Conservation (phyloP, 192 early-diverging fungal genomes). For the Geranomyces michiganensis region DNA sequence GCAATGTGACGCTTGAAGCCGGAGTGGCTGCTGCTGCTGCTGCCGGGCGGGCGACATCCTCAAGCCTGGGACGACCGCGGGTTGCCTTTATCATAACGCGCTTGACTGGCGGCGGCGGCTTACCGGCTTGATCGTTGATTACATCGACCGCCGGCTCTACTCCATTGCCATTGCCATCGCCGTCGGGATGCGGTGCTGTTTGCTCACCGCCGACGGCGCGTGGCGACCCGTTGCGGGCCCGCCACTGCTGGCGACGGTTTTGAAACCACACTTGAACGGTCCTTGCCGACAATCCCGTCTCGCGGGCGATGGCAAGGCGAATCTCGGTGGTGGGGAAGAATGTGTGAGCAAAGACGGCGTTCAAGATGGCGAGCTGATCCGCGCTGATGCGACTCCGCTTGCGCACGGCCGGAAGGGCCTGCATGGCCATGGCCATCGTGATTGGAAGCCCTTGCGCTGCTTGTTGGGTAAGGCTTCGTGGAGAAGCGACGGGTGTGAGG, state of each 20-base stretch:
- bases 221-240: constrained; percentile 9
- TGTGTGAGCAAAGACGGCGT: constrained; percentile 71
- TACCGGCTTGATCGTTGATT: no score
- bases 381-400: neutral
- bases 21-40: no score
- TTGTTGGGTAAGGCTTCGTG: neutral
- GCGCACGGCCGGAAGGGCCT: neutral
- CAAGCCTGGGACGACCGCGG: no score
- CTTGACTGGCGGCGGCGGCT: no score
- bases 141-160: no score
- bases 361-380: neutral
- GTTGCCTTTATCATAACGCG: no score
- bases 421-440: neutral
- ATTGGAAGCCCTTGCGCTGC: neutral
- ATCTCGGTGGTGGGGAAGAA: constrained; percentile 84
- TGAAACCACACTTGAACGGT: constrained; percentile 97
- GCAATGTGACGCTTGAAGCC: no score
- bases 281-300: constrained; percentile 83
- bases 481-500: constrained; percentile 1
- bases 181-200: no score
- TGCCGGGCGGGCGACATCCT: no score
- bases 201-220: neutral
- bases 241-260: constrained; percentile 80
- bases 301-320: constrained; percentile 70
- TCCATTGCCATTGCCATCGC: no score